These are phyloP conservation scores for Pichia gijzeniarum DNA, from an alignment of 805 yeast species.

Conservation along the genomic window DNA sequence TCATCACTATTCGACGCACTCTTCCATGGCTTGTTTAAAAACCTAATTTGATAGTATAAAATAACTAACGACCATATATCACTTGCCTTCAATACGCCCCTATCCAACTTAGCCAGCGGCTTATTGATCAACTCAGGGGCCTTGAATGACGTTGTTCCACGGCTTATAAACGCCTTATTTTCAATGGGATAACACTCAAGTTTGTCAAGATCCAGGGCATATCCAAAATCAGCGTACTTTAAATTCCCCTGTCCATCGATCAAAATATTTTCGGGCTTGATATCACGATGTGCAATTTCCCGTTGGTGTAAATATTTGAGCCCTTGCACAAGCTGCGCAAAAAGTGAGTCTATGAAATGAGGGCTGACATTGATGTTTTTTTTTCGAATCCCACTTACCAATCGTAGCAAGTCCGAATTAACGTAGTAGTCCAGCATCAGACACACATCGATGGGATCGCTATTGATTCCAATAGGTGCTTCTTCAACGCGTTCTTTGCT, in stretches of 20 bases:
- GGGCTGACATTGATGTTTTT: constrained; percentile 27
- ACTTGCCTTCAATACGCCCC: constrained; percentile 29
- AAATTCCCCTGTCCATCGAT: constrained; percentile 40
- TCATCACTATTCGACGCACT: constrained; percentile 30
- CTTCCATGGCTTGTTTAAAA: constrained; percentile 45
- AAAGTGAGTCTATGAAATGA: constrained; percentile 38
- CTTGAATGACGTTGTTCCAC: constrained; percentile 50
- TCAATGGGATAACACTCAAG: constrained; percentile 17
- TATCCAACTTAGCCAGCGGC: background rate
- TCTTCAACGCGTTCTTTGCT: background rate
- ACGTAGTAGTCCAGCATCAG: constrained; percentile 38
- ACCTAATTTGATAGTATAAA: constrained; percentile 38
- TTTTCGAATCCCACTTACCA: constrained; percentile 35
- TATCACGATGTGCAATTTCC: constrained; percentile 43
- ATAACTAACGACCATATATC: constrained; percentile 52
- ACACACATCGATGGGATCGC: constrained; percentile 17
- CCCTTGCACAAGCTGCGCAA: constrained; percentile 47
- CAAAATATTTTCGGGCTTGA: constrained; percentile 49
- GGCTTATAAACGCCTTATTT: constrained; percentile 21
- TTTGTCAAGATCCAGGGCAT: constrained; percentile 33
- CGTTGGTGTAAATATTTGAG: constrained; percentile 39
- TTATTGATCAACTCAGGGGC: constrained; percentile 42
- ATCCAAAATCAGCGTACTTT: constrained; percentile 47
- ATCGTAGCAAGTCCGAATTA: constrained; percentile 43
- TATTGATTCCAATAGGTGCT: background rate